Conservation (phyloP, 208 protist species). For the Herpetomonas samuelpessoai region DNA sequence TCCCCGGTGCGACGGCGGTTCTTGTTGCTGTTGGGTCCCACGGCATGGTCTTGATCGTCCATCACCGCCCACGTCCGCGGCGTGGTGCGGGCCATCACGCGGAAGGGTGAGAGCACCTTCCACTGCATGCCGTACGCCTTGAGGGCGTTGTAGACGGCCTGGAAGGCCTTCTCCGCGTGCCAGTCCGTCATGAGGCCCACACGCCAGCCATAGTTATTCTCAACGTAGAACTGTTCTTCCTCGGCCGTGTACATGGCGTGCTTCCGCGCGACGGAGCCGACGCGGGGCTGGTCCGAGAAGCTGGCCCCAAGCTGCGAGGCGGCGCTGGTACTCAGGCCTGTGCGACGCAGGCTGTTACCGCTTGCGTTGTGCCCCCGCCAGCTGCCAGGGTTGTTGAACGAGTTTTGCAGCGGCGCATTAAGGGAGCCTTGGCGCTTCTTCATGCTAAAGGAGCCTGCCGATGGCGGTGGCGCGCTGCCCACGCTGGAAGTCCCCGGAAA, state of each 20-base stretch:
- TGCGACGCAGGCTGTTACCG: constrained; percentile 18
- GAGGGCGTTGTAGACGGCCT: constrained; percentile 63
- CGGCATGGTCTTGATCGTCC: background rate
- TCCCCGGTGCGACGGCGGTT: background rate
- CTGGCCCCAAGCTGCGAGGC: constrained; percentile 35
- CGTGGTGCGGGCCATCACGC: constrained; percentile 60
- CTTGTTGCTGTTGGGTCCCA: background rate
- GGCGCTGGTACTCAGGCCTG: constrained; percentile 16
- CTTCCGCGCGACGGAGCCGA: constrained; percentile 76
- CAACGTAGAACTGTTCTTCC: constrained; percentile 78
- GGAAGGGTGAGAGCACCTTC: constrained; percentile 79
- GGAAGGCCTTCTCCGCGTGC: constrained; percentile 38
- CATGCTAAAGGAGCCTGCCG: constrained; percentile 45
- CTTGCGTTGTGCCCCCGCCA: constrained; percentile 8
- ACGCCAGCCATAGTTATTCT: constrained; percentile 84
- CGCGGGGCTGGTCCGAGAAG: constrained; percentile 48
- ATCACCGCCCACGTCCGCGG: constrained; percentile 49
- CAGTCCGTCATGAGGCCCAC: constrained; percentile 89
- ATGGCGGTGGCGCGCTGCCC: constrained; percentile 5
- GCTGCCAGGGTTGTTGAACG: constrained; percentile 19
- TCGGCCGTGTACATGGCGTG: constrained; percentile 70
- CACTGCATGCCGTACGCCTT: constrained; percentile 73
- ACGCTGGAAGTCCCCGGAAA: constrained; percentile 8
- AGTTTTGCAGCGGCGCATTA: constrained; percentile 10
- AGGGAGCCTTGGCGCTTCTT: constrained; percentile 20